phyloP scores from a whole-genome alignment of 768 basidiomycete genomes.

The Daedaleopsis sinensis region DNA sequence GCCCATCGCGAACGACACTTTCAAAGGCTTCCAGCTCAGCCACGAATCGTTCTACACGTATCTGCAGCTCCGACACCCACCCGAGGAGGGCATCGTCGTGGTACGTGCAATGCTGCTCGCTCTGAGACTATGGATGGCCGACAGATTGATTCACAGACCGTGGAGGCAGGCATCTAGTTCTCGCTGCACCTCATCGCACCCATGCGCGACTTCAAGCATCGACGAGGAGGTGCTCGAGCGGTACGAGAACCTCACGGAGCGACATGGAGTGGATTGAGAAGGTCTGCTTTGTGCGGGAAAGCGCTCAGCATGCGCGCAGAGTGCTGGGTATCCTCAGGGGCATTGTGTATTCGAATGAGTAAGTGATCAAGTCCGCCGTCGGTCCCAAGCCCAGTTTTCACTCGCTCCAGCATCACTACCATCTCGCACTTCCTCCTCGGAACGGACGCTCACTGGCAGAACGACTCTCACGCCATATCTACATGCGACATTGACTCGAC shows the following conservation, averaged over 20 bases:
- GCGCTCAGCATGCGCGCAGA: too few species aligned
- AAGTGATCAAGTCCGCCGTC: too few species aligned
- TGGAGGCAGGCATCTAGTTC: conserved; percentile 92
- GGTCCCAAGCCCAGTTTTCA: too few species aligned
- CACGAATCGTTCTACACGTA: conserved; percentile 78
- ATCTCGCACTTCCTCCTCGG: too few species aligned
- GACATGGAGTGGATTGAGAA: conserved; percentile 83
- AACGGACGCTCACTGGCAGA: too few species aligned
- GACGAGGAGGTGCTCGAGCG: conserved; percentile 66
- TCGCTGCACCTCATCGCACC: conserved; percentile 74
- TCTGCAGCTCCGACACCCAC: conserved; percentile 73
- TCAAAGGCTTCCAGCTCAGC: conserved; percentile 35
- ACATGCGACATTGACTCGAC: too few species aligned
- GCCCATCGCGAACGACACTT: conserved; percentile 59
- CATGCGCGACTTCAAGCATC: conserved; percentile 62
- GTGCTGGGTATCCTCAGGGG: too few species aligned
- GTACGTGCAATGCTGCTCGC: conserved; percentile 46
- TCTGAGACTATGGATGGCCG: neutral
- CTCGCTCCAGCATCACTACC: too few species aligned
- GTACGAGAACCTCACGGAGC: conserved; percentile 82
- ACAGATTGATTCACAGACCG: conserved; percentile 55
- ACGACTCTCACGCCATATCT: too few species aligned
- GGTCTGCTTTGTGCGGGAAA: conserved; percentile 74
- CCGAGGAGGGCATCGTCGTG: conserved; percentile 83
- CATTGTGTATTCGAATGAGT: too few species aligned